These are phyloP conservation scores for Diversispora eburnea DNA, from an alignment of 192 early-diverging fungal species.

Conservation along the genomic window DNA sequence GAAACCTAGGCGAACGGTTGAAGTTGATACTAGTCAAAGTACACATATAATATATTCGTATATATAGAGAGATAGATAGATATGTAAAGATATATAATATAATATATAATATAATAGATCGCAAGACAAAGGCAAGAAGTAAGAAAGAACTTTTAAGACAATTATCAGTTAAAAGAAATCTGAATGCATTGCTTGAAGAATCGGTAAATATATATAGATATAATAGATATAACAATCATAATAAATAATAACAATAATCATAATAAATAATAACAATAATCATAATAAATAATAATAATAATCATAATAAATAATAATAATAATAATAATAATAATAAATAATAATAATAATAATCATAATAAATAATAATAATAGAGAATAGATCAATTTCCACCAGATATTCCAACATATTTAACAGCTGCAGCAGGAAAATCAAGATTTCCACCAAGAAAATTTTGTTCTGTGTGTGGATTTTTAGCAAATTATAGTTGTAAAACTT, in stretches of 20 bases:
- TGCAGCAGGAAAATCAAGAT: constrained; percentile 15
- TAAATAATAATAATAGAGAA: background rate
- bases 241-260: background rate
- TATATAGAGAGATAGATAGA: no score
- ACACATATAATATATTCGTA: background rate
- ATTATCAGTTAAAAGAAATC: constrained; percentile 13
- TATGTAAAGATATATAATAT: background rate
- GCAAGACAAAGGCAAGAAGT: constrained; percentile 13
- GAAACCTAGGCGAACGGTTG: constrained; percentile 20
- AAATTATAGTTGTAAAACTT: constrained; percentile 22
- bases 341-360: background rate
- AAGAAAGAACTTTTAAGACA: constrained; percentile 22
- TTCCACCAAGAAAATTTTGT: constrained; percentile 27
- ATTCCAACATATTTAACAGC: constrained; percentile 20
- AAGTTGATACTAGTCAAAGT: constrained; percentile 25
- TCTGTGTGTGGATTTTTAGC: constrained; percentile 27
- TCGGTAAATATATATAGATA: background rate
- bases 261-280: background rate
- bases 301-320: background rate
- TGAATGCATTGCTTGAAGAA: constrained; percentile 24
- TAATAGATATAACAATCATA: background rate
- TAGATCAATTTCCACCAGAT: constrained; percentile 13
- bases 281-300: background rate
- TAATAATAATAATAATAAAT: background rate
- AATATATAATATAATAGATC: background rate